Evolutionary conservation across 1,284 basidiomycete species (phyloP).

Genomic region (Anthracocystis panici-leucophaei): DNA sequence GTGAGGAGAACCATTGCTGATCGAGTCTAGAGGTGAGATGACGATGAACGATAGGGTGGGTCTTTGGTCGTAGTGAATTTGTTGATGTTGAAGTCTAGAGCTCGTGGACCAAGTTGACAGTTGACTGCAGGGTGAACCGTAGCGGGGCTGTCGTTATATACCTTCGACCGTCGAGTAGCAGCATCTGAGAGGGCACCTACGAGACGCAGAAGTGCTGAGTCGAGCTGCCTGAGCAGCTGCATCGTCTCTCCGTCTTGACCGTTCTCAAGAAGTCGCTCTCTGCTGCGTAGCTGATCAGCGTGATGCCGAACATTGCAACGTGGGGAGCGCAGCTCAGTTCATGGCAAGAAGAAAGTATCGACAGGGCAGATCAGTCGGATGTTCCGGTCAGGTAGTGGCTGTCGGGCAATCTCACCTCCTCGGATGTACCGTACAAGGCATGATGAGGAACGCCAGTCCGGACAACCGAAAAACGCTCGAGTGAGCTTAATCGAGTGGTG

Average conservation of each 20-base stretch:
- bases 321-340: background rate
- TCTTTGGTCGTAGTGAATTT: conserved; percentile 9
- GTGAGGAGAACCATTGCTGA: conserved; percentile 21
- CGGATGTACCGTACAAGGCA: too few relatives aligned
- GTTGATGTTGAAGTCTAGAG: background rate
- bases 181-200: background rate
- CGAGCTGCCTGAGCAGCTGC: too few relatives aligned
- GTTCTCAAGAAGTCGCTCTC: too few relatives aligned
- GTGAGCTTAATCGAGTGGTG: background rate
- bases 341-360: background rate
- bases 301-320: background rate
- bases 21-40: background rate
- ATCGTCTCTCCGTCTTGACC: background rate
- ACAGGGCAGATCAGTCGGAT: too few relatives aligned
- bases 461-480: background rate
- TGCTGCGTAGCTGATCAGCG: background rate
- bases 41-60: background rate
- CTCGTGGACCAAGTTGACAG: background rate
- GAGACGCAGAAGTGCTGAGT: background rate
- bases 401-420: too few relatives aligned
- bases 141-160: background rate
- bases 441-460: background rate
- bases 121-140: background rate
- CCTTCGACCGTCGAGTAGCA: background rate
- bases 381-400: too few relatives aligned